Evolutionary conservation across 768 basidiomycete genomes (phyloP), one percentile per base, ranked within the genome.

Genomic region (Calvatia gigantea): DNA sequence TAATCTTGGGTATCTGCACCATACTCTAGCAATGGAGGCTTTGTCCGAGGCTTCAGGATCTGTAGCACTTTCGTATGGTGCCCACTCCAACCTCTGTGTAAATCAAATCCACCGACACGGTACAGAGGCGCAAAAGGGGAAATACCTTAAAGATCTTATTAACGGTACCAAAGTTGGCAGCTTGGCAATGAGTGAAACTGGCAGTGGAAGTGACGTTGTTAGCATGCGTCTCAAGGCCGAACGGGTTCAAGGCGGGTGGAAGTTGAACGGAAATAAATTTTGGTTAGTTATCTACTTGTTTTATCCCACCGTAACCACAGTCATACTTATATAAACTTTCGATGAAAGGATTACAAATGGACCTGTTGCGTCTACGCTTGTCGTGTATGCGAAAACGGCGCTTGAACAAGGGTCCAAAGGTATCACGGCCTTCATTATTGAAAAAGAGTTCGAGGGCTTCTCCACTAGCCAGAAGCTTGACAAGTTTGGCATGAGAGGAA

Each of bases 401-500:
- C 90, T 89, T 0, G 74, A 84, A 38, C 82, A 82, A 61, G 86
- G 84, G 14, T 88, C 90, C 15, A 94, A 89, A 66, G 93, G 94
- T 19, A 93, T 97, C 60, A 96, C 94, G 0, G 83, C 94, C 0
- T 97, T 97, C 69, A 85, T 97, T 60, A 76, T 98, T 58, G 93
- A 96, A 72, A 87, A 82, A 42, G 85, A 73, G 6, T 93, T 89
- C 67, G 69, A 79, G 39, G 95, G 93, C 1, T 95, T 95, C 70
- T 92, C 91, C 5, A 89, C 91, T 0, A 87, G 89, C 61, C 91
- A 88, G 57, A 94, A 95, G 63, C 76, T 98, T 19, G 95, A 98
- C 69, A 98, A 98, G 69, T 86, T 97, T 65, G 95, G 95, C 1
- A 98, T 98, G 95, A 76, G 95, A 62, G 95, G 95, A 35, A 92